A percentile compares a stretch with the other conserved stretches of the same genome.
Evolutionary conservation across 139 green algal species (phyloP).

Genomic region (Picochlorum sp.): DNA sequence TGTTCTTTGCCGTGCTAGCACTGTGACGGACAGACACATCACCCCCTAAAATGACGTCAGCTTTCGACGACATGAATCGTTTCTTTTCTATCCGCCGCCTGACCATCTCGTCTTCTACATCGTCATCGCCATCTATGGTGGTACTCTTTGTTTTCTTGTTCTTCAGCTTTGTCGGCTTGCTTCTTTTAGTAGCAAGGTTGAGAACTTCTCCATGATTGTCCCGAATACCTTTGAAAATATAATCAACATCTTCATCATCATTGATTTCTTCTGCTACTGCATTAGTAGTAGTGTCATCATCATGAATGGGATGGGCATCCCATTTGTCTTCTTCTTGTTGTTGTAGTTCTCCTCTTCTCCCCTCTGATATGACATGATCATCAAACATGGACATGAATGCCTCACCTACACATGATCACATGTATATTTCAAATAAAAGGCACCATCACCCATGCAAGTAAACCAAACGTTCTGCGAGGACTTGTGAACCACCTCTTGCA

Average conservation of each 20-base stretch:
- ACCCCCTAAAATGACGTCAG: not conserved
- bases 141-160: not conserved
- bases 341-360: not conserved
- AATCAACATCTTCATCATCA: not conserved
- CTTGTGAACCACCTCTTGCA: too few species aligned
- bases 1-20: not conserved
- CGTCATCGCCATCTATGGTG: not conserved
- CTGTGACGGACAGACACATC: not conserved
- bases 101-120: not conserved
- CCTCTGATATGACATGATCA: not conserved
- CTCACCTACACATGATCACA: not conserved
- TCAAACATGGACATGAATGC: conserved; percentile 8
- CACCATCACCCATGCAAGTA: not conserved
- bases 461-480: too few species aligned
- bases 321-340: not conserved
- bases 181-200: not conserved
- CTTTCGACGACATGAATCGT: conserved; percentile 55
- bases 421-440: not conserved
- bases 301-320: not conserved
- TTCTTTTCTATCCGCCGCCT: conserved; percentile 33
- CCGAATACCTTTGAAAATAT: conserved; percentile 14
- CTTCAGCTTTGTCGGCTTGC: not conserved
- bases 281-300: not conserved
- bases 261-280: not conserved
- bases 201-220: not conserved